A percentile compares a stretch with the other conserved stretches of the same genome.
Evolutionary conservation across 2,329 filamentous ascomycete genomes (phyloP).

Genomic region (Aciculosporium take): DNA sequence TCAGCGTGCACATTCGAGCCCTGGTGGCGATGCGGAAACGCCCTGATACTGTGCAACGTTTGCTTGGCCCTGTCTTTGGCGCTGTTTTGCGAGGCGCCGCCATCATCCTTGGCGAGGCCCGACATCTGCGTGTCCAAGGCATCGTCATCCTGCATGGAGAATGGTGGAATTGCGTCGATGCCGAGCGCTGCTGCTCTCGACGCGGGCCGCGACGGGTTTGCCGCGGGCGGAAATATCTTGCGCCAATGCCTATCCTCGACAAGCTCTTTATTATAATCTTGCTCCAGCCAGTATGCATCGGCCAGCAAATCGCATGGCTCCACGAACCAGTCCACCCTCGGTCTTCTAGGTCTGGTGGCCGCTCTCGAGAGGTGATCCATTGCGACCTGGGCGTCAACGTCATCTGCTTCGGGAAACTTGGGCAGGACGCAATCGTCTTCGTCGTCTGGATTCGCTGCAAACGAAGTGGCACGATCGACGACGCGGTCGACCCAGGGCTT

Average conservation of each 20-base stretch:
- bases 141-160: constrained; percentile 14
- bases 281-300: constrained; percentile 82
- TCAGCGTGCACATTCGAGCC: constrained; percentile 35
- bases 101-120: constrained; percentile 18
- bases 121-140: constrained; percentile 10
- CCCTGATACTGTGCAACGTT: constrained; percentile 41
- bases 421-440: constrained; percentile 22
- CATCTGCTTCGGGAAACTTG: constrained; percentile 31
- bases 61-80: constrained; percentile 45
- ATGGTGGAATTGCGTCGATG: constrained; percentile 11
- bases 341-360: constrained; percentile 49
- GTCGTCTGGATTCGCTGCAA: constrained; percentile 12
- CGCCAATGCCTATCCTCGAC: constrained; percentile 69
- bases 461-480: constrained; percentile 18
- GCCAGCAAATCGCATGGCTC: constrained; percentile 76
- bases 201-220: constrained; percentile 16
- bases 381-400: constrained; percentile 26
- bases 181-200: constrained; percentile 19
- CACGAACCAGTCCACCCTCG: constrained; percentile 72
- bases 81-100: constrained; percentile 34
- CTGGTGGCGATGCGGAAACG: constrained; percentile 39
- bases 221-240: constrained; percentile 47
- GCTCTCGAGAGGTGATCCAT: constrained; percentile 28
- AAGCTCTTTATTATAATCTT: constrained; percentile 61
- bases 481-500: constrained; percentile 65